A percentile compares a stretch with the other conserved stretches of the same genome.
Conservation (phyloP, 2,329 filamentous ascomycete genomes). For the Escovopsis sp. region DNA sequence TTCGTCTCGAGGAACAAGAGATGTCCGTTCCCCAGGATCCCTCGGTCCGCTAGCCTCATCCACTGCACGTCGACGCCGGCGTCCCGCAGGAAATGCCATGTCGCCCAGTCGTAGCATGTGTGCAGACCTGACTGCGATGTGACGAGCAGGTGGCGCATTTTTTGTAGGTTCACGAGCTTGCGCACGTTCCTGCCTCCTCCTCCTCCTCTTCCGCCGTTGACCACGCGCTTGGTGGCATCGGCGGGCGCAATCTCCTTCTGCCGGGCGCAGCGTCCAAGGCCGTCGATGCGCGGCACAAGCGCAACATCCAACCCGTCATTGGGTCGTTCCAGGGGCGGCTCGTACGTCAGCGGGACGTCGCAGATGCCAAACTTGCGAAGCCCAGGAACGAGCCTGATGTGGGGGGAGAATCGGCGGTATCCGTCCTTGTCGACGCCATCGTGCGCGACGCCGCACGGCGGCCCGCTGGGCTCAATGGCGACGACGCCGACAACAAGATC, state of each 20-base stretch:
- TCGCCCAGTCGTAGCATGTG: constrained; percentile 38
- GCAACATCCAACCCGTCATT: not conserved
- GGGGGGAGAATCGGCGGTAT: constrained; percentile 8
- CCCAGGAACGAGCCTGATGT: constrained; percentile 11
- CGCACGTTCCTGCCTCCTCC: constrained; percentile 9
- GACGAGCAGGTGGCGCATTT: constrained; percentile 32
- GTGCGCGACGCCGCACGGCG: constrained; percentile 25
- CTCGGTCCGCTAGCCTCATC: constrained; percentile 26
- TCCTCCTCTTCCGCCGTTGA: not conserved
- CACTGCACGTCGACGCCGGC: constrained; percentile 30
- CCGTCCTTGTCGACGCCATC: not conserved
- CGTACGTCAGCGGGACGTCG: constrained; percentile 25
- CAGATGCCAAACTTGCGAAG: constrained; percentile 24
- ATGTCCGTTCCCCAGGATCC: constrained; percentile 38
- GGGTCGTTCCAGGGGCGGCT: constrained; percentile 12
- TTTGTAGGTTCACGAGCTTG: constrained; percentile 30
- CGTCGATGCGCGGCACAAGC: not conserved
- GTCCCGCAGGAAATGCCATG: constrained; percentile 34
- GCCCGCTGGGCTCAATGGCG: constrained; percentile 36
- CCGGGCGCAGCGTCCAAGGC: not conserved
- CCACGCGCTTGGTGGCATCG: not conserved
- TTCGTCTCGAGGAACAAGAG: constrained; percentile 39
- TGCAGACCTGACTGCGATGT: constrained; percentile 40
- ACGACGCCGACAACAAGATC: constrained; percentile 32
- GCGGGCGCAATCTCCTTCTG: constrained; percentile 11